A percentile compares a stretch with the other conserved stretches of the same genome.
Evolutionary conservation across 306 rosid species (phyloP).

Genomic region (Prinsepia uniflora): DNA sequence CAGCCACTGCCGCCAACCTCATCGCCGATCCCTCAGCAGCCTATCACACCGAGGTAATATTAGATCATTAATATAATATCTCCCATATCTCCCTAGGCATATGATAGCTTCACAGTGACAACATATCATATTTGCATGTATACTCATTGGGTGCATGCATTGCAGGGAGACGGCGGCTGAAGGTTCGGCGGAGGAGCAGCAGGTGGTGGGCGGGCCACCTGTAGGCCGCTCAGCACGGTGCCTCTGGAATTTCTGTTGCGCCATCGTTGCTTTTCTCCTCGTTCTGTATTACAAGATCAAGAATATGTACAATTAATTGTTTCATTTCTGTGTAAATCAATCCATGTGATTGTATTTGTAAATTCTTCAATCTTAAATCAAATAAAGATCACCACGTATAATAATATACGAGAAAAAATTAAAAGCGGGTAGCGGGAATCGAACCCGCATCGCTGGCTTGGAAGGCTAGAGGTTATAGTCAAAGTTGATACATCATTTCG

Average conservation of each 20-base stretch:
- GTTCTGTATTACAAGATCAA: slow-evolving; percentile 28
- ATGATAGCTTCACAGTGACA: too few species aligned
- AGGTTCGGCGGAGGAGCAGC: slow-evolving; percentile 14
- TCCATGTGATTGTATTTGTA: too few species aligned
- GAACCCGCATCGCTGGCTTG: too few species aligned
- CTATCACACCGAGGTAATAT: not conserved
- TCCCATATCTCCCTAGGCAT: too few species aligned
- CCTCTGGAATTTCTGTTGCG: slow-evolving; percentile 34
- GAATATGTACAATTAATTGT: not conserved
- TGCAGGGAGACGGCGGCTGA: slow-evolving; percentile 30
- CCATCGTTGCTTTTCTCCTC: slow-evolving; percentile 29
- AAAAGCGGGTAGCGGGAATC: too few species aligned
- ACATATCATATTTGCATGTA: too few species aligned
- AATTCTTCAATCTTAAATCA: not conserved
- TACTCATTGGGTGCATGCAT: not conserved
- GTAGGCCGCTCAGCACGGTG: slow-evolving; percentile 13
- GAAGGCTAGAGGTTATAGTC: too few species aligned
- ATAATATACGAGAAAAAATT: too few species aligned
- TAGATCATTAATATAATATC: not conserved
- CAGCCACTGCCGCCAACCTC: slow-evolving; percentile 19
- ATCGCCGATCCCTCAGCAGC: not conserved
- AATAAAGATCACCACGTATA: too few species aligned
- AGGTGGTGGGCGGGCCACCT: slow-evolving; percentile 3
- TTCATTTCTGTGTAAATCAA: not conserved
- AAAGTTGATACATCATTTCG: too few species aligned